These are phyloP conservation scores for Leccinum brunneo-olivaceum DNA, from an alignment of 1,284 basidiomycete genomes.

Conservation along the genomic window DNA sequence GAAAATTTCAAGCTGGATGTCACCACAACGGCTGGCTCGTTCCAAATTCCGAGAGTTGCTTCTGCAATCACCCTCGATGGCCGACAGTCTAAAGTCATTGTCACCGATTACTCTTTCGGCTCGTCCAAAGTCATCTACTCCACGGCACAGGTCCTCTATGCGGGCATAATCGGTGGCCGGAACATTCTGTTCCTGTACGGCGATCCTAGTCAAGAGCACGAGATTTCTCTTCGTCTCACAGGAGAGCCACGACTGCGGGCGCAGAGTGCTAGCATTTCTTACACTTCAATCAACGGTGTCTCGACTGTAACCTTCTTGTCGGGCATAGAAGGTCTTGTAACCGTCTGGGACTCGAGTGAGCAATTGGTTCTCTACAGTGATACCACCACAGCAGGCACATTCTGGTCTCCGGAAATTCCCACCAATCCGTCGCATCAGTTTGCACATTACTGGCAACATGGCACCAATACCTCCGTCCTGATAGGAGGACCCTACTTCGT, in stretches of 20 bases:
- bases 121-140: conserved; percentile 52
- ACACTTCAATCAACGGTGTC: conserved; percentile 21
- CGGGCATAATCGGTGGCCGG: conserved; percentile 57
- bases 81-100: conserved; percentile 63
- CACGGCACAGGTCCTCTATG: conserved; percentile 62
- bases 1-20: conserved; percentile 53
- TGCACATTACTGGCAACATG: conserved; percentile 43
- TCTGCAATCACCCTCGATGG: conserved; percentile 53
- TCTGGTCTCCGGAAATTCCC: conserved; percentile 46
- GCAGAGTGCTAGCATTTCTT: conserved; percentile 30
- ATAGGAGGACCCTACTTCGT: conserved; percentile 53
- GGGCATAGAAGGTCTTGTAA: conserved; percentile 52
- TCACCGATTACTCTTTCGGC: conserved; percentile 65
- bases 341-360: conserved; percentile 57
- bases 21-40: conserved; percentile 40
- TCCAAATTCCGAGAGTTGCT: conserved; percentile 50
- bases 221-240: conserved; percentile 42
- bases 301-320: conserved; percentile 44
- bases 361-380: conserved; percentile 66
- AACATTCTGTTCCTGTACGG: conserved; percentile 70
- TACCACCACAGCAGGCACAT: conserved; percentile 51
- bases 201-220: conserved; percentile 51
- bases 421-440: conserved; percentile 24
- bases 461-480: conserved; percentile 44
- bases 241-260: conserved; percentile 39